These are phyloP conservation scores for Euphorbia celastroides DNA, from an alignment of 441 rosid species.

Conservation along the genomic window DNA sequence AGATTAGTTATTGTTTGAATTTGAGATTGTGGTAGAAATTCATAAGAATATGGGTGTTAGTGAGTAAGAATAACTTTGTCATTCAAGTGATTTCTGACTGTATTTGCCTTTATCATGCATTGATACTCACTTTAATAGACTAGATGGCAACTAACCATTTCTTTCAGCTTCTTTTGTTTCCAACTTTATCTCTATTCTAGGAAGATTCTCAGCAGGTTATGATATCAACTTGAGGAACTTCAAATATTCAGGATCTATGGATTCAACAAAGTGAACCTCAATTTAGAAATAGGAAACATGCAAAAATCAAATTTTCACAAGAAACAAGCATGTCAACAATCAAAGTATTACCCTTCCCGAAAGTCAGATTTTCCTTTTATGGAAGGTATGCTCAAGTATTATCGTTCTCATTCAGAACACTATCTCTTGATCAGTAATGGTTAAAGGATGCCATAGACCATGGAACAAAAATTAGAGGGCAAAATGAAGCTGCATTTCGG, in stretches of 20 bases:
- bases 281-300: too few species aligned
- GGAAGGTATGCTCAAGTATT: constrained; percentile 20
- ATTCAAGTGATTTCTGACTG: background rate
- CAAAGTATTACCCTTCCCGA: too few species aligned
- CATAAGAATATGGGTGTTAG: too few species aligned
- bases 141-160: constrained; percentile 49
- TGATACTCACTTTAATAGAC: background rate
- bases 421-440: constrained; percentile 69
- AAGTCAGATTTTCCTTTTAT: too few species aligned
- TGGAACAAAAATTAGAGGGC: constrained; percentile 13
- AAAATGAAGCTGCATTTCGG: constrained; percentile 2
- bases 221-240: constrained; percentile 65
- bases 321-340: constrained; percentile 1
- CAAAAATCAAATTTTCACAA: background rate
- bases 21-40: too few species aligned
- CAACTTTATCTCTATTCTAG: constrained; percentile 80
- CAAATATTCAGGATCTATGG: constrained; percentile 67
- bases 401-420: constrained; percentile 81
- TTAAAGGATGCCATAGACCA: constrained; percentile 53
- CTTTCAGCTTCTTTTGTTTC: constrained; percentile 80
- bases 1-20: too few species aligned
- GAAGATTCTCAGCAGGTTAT: constrained; percentile 74
- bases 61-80: too few species aligned
- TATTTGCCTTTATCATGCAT: background rate
- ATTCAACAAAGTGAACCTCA: constrained; percentile 21